These are phyloP conservation scores for Hypoxylon rubiginosum DNA, from an alignment of 2,329 filamentous ascomycete species.

Conservation along the genomic window DNA sequence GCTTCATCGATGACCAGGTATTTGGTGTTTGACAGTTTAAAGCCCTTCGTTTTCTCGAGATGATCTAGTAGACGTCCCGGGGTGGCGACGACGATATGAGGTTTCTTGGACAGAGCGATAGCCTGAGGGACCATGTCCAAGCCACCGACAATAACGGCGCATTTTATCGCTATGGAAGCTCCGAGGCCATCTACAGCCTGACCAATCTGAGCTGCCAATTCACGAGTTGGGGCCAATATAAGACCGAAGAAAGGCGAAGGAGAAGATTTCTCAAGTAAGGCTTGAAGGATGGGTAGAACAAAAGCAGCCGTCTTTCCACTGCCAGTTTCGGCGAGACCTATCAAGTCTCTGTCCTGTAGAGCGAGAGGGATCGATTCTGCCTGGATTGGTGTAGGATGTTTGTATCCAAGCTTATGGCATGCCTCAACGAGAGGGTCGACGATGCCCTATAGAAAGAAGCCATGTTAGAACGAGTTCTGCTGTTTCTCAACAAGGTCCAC, in stretches of 20 bases:
- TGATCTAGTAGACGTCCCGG: slow-evolving; percentile 92
- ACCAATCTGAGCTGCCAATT: slow-evolving; percentile 92
- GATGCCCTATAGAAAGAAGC: slow-evolving; percentile 70
- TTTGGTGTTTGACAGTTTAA: slow-evolving; percentile 83
- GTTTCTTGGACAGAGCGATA: slow-evolving; percentile 94
- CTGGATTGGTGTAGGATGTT: slow-evolving; percentile 89
- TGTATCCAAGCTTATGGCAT: slow-evolving; percentile 86
- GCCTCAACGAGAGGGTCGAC: slow-evolving; percentile 91
- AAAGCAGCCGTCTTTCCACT: slow-evolving; percentile 97
- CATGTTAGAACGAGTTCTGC: slow-evolving; percentile 19
- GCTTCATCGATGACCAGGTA: slow-evolving; percentile 97
- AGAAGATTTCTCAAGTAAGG: slow-evolving; percentile 88
- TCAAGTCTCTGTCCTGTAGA: slow-evolving; percentile 85
- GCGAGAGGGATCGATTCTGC: slow-evolving; percentile 85
- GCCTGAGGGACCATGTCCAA: slow-evolving; percentile 95
- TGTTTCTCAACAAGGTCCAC: not conserved
- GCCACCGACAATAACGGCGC: slow-evolving; percentile 88
- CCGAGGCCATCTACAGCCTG: slow-evolving; percentile 90
- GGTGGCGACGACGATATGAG: slow-evolving; percentile 93
- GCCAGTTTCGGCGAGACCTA: slow-evolving; percentile 94
- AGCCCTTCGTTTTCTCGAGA: slow-evolving; percentile 96
- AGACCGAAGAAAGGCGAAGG: slow-evolving; percentile 90
- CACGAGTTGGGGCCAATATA: slow-evolving; percentile 91
- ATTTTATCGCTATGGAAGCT: slow-evolving; percentile 87
- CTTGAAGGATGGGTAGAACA: slow-evolving; percentile 90